Percentiles rank a stretch among this genome's conserved stretches.
Evolutionary conservation across 306 rosid genomes (phyloP).

Genomic region (Vigna angularis): DNA sequence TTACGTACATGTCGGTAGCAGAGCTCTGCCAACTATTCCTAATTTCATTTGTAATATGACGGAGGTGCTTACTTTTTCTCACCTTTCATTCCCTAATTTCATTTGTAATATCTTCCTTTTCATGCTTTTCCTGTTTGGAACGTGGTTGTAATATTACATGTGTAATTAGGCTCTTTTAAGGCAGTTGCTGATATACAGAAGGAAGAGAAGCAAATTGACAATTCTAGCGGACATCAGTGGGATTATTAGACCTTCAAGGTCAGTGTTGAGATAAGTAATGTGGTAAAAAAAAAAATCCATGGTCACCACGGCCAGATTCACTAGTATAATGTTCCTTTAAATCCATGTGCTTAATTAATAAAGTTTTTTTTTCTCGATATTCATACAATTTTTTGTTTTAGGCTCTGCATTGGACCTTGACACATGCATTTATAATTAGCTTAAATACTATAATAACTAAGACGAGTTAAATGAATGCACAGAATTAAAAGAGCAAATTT

Average conservation of each 20-base stretch:
- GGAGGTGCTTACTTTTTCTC: conserved; percentile 59
- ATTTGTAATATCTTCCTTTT: not conserved
- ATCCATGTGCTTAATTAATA: not conserved
- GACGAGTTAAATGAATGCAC: too few species aligned
- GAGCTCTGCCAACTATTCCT: conserved; percentile 96
- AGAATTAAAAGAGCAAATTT: not conserved
- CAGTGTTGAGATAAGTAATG: not conserved
- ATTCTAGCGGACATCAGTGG: conserved; percentile 81
- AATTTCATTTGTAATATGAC: conserved; percentile 84
- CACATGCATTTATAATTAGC: too few species aligned
- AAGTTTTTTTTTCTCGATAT: too few species aligned
- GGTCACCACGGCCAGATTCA: not conserved
- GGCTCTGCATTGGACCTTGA: not conserved
- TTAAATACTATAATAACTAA: too few species aligned
- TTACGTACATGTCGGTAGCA: conserved; percentile 90
- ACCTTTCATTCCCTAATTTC: not conserved
- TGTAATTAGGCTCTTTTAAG: conserved; percentile 70
- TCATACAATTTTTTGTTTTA: too few species aligned
- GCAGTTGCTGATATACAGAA: conserved; percentile 58
- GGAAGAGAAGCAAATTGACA: conserved; percentile 83
- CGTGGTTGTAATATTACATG: conserved; percentile 1
- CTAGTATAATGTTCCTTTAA: not conserved
- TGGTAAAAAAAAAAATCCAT: not conserved
- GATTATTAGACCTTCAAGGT: conserved; percentile 92
- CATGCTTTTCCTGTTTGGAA: not conserved